Evolutionary conservation across 305 asterid species (phyloP).

Genomic region (Rubia peregrina): DNA sequence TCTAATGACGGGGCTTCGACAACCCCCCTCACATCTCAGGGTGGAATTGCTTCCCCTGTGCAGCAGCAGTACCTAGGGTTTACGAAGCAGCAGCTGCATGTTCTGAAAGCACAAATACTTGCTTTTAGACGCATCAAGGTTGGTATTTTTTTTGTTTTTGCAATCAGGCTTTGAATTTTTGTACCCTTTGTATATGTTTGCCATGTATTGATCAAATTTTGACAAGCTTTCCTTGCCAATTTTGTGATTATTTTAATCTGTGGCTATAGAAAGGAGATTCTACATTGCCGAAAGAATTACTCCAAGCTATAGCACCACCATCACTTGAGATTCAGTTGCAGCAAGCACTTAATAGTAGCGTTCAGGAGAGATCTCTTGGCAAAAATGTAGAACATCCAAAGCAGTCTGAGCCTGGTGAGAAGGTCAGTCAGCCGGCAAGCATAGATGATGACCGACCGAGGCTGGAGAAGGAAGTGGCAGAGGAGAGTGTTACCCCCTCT

Average conservation of each 20-base stretch:
- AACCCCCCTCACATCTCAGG: conserved; percentile 50
- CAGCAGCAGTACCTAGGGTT: conserved; percentile 55
- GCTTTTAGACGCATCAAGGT: conserved; percentile 98
- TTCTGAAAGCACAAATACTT: conserved; percentile 93
- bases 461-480: conserved; percentile 48
- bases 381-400: conserved; percentile 41
- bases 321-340: conserved; percentile 64
- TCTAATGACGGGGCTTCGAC: conserved; percentile 53
- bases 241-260: conserved; percentile 16
- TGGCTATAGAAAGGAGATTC: conserved; percentile 81
- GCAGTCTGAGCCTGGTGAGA: conserved; percentile 49
- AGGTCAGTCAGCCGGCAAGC: conserved; percentile 41
- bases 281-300: conserved; percentile 80
- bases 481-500: conserved; percentile 38
- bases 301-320: conserved; percentile 87
- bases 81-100: conserved; percentile 85
- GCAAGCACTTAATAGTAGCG: conserved; percentile 34
- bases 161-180: conserved; percentile 12
- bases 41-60: conserved; percentile 36
- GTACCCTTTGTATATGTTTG: conserved; percentile 6
- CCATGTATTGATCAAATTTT: conserved; percentile 18
- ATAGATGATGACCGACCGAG: conserved; percentile 35
- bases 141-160: conserved; percentile 13
- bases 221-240: conserved; percentile 11
- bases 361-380: conserved; percentile 49